phyloP scores from a whole-genome alignment of 495 filamentous ascomycete genomes.

The Talaromyces adpressus region DNA sequence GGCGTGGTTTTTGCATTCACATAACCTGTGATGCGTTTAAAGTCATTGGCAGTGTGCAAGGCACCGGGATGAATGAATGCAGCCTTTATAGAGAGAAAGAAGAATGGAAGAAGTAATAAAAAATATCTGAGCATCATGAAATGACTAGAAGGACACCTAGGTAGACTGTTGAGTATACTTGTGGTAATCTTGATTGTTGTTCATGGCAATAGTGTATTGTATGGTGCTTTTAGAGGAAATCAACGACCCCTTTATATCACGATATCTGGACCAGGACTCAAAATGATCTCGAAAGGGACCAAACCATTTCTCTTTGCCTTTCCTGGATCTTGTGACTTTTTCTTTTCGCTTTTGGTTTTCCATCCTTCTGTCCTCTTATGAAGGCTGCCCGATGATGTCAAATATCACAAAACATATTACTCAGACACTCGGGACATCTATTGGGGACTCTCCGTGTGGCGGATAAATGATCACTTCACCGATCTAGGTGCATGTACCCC shows the following conservation, averaged over 20 bases:
- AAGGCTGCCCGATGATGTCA: background rate
- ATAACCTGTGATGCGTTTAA: constrained; percentile 24
- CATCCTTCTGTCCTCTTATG: background rate
- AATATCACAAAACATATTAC: background rate
- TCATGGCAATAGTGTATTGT: background rate
- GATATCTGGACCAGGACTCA: too few relatives aligned
- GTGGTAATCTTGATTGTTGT: background rate
- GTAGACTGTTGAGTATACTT: background rate
- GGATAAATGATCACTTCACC: too few relatives aligned
- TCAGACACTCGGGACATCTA: background rate
- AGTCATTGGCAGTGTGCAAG: constrained; percentile 30
- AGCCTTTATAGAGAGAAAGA: background rate
- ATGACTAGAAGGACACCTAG: background rate
- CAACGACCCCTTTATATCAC: too few relatives aligned
- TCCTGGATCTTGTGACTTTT: background rate
- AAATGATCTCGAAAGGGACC: too few relatives aligned
- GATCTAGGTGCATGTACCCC: too few relatives aligned
- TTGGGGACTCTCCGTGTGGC: background rate
- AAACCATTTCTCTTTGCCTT: too few relatives aligned
- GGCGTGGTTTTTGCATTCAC: constrained; percentile 22
- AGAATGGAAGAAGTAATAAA: background rate
- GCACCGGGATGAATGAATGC: constrained; percentile 28
- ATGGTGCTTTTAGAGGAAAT: too few relatives aligned
- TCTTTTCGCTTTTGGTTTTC: background rate
- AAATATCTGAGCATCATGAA: background rate